Evolutionary conservation across 2,329 filamentous ascomycete genomes (phyloP).

Genomic region (Penicillium psychrosexuale): DNA sequence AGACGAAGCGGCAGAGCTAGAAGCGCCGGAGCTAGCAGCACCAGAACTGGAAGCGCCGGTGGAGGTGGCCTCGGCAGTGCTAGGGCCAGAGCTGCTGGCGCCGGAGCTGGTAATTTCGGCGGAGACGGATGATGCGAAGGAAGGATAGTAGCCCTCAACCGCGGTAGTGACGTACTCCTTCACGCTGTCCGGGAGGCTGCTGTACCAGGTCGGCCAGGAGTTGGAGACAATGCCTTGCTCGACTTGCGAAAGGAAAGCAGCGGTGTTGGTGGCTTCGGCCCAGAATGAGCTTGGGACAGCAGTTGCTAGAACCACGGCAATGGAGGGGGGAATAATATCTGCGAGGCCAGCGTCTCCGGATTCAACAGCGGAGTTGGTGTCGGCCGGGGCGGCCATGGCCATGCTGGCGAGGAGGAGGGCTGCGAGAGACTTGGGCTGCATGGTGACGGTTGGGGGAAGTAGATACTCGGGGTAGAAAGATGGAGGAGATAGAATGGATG

Average conservation of each 20-base stretch:
- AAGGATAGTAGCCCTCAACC: constrained; percentile 5
- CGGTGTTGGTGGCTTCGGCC: constrained; percentile 8
- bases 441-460: not conserved
- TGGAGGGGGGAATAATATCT: not conserved
- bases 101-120: not conserved
- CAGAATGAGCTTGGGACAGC: constrained; percentile 11
- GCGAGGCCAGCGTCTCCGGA: not conserved
- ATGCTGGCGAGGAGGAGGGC: constrained; percentile 10
- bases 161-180: constrained; percentile 15
- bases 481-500: not conserved
- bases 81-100: not conserved
- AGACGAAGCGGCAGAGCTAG: not conserved
- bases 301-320: constrained; percentile 9
- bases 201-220: constrained; percentile 19
- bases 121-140: not conserved
- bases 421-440: constrained; percentile 15
- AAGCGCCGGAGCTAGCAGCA: not conserved
- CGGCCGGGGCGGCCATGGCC: constrained; percentile 6
- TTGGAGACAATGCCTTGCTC: constrained; percentile 9
- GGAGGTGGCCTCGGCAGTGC: not conserved
- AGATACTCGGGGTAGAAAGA: not conserved
- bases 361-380: not conserved
- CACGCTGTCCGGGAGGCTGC: constrained; percentile 13
- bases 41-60: not conserved
- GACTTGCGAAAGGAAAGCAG: constrained; percentile 8